Conservation (phyloP, 306 rosid species). For the Cyamopsis tetragonoloba region DNA sequence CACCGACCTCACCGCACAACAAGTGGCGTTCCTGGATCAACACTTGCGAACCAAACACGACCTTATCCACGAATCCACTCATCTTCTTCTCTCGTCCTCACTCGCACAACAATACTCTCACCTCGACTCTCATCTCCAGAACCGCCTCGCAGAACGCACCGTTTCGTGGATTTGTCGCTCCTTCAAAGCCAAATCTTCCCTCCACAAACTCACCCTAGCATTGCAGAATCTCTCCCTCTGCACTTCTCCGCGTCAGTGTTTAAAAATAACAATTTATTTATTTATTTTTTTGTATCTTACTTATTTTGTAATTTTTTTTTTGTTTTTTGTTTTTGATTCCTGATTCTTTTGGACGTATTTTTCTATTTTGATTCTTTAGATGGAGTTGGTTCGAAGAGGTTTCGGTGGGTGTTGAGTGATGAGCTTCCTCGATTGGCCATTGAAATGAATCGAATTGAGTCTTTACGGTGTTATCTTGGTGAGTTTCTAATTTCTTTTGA, state of each 20-base stretch:
- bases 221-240: conserved; percentile 53
- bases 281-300: not conserved
- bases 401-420: conserved; percentile 31
- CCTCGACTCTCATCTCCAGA: conserved; percentile 35
- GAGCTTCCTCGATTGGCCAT: conserved; percentile 56
- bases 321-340: not conserved
- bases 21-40: conserved; percentile 43
- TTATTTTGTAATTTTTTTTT: not conserved
- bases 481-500: conserved; percentile 29
- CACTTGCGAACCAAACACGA: conserved; percentile 42
- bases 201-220: conserved; percentile 30
- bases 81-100: conserved; percentile 21
- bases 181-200: conserved; percentile 35
- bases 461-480: conserved; percentile 58
- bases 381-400: conserved; percentile 49
- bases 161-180: conserved; percentile 64
- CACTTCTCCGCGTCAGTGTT: conserved; percentile 47
- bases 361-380: conserved; percentile 10
- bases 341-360: not conserved
- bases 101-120: conserved; percentile 39
- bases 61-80: conserved; percentile 34
- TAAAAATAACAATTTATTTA: not conserved
- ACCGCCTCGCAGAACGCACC: conserved; percentile 29
- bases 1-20: conserved; percentile 44
- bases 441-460: conserved; percentile 44